Evolutionary conservation across 75 land plant genomes (phyloP).

Genomic region (Cupressus sempervirens): DNA sequence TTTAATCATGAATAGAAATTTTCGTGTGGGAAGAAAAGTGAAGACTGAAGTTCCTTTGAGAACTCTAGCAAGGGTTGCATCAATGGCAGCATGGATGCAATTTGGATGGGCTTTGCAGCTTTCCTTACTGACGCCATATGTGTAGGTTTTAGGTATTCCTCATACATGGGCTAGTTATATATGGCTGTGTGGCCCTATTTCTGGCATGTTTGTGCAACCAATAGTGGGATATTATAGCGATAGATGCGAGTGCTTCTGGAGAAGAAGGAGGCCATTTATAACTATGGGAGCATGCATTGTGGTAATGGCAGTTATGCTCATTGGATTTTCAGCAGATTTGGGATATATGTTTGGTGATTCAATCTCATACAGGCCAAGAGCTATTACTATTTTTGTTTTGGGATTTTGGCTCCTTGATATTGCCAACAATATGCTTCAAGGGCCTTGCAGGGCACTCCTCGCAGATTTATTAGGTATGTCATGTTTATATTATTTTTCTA

Average conservation of each 20-base stretch:
- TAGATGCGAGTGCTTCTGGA: conserved; percentile 55
- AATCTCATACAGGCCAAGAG: conserved; percentile 37
- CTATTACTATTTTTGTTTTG: conserved; percentile 61
- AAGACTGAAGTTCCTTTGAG: not conserved
- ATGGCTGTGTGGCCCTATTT: conserved; percentile 98
- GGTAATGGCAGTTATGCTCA: conserved; percentile 51
- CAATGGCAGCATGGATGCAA: conserved; percentile 87
- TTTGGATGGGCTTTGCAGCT: conserved; percentile 99
- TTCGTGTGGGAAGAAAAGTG: not conserved
- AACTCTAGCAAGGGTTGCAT: conserved; percentile 35
- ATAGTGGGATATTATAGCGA: conserved; percentile 81
- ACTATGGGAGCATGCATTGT: conserved; percentile 51
- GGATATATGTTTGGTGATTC: conserved; percentile 69
- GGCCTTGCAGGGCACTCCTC: conserved; percentile 91
- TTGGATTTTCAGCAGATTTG: conserved; percentile 79
- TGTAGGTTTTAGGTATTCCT: conserved; percentile 91
- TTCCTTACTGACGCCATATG: conserved; percentile 88
- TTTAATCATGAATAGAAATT: not conserved
- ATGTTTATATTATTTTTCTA: not conserved
- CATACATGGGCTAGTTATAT: conserved; percentile 86
- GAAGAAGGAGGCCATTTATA: conserved; percentile 84
- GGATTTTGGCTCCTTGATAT: conserved; percentile 97
- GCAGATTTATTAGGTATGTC: conserved; percentile 85
- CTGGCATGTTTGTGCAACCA: conserved; percentile 90
- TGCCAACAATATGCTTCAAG: conserved; percentile 89